These are phyloP conservation scores for Lactarius tabidus DNA, from an alignment of 768 basidiomycete species.

Conservation along the genomic window DNA sequence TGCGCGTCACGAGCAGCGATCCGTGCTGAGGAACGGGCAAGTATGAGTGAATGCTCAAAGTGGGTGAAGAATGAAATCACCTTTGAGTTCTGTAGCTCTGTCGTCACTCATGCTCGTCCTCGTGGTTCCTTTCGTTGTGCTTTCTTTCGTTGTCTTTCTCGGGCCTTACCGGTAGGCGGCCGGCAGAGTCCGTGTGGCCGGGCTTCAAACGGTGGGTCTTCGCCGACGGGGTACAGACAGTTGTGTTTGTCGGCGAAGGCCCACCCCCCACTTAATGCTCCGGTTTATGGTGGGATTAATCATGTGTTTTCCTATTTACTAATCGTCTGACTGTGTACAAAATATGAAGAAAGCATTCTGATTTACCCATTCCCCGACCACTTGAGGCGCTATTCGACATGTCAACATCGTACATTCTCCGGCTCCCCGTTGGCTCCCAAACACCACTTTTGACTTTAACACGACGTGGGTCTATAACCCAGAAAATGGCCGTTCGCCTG, in stretches of 20 bases:
- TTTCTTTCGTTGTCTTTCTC: constrained; percentile 4
- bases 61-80: constrained; percentile 31
- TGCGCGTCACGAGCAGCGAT: constrained; percentile 65
- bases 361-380: not conserved
- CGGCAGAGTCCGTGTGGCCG: not conserved
- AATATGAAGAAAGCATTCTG: too few relatives aligned
- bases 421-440: constrained; percentile 12
- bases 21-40: constrained; percentile 44
- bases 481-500: too few relatives aligned
- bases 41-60: not conserved
- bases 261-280: not conserved
- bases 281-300: not conserved
- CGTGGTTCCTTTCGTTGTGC: constrained; percentile 35
- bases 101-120: constrained; percentile 34
- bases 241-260: not conserved
- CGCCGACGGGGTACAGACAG: too few relatives aligned
- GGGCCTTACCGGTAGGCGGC: not conserved
- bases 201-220: too few relatives aligned
- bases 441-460: constrained; percentile 49
- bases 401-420: constrained; percentile 39
- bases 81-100: constrained; percentile 47
- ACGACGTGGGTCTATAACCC: constrained; percentile 45
- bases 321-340: not conserved
- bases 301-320: not conserved
- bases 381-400: not conserved